Percentiles rank a stretch among this genome's conserved stretches.
phyloP scores from a whole-genome alignment of 2,329 filamentous ascomycete species.

The Lachnellula occidentalis region DNA sequence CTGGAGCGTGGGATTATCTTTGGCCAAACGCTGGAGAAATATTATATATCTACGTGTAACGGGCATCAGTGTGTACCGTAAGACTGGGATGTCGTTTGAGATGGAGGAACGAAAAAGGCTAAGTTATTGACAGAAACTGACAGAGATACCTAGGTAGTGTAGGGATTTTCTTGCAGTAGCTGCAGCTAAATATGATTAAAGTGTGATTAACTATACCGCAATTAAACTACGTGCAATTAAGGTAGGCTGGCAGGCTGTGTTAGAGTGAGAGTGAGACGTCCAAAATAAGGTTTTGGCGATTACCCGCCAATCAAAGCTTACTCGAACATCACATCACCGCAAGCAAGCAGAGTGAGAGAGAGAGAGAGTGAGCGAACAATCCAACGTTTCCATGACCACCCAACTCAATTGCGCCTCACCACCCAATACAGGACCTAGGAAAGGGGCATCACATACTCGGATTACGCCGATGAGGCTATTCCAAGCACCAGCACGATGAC shows the following conservation, averaged over 20 bases:
- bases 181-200: background rate
- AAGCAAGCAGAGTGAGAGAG: background rate
- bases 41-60: background rate
- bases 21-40: conserved; percentile 4
- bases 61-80: too few relatives aligned
- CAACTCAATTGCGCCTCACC: background rate
- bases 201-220: background rate
- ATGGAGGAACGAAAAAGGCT: too few relatives aligned
- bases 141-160: too few relatives aligned
- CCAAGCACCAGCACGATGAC: conserved; percentile 15
- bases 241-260: background rate
- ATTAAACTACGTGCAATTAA: too few relatives aligned
- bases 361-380: background rate
- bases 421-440: background rate
- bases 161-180: too few relatives aligned
- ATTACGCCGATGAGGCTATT: conserved; percentile 2
- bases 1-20: background rate
- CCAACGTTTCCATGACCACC: background rate
- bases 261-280: background rate
- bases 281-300: background rate
- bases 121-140: too few relatives aligned
- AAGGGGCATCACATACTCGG: background rate
- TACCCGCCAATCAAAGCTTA: background rate
- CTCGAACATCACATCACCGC: background rate
- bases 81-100: too few relatives aligned